Conservation (phyloP, 345 rosid genomes). For the Psidium guajava region DNA sequence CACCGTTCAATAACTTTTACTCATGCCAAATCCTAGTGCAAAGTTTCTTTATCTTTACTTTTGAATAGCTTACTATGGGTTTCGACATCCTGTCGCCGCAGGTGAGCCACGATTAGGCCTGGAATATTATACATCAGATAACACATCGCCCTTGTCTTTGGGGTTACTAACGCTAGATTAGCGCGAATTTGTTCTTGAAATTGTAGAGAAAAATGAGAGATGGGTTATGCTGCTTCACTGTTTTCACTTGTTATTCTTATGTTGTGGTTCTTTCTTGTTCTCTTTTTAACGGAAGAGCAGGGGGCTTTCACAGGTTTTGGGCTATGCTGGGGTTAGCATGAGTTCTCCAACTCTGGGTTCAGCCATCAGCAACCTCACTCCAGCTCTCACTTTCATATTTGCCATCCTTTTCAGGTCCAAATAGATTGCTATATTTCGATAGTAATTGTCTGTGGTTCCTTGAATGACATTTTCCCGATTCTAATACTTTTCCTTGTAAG, state of each 20-base stretch:
- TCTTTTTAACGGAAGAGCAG: not conserved
- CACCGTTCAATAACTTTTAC: not conserved
- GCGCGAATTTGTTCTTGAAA: not conserved
- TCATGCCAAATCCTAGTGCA: not conserved
- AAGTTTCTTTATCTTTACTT: not conserved
- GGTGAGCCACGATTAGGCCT: not conserved
- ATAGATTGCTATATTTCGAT: not conserved
- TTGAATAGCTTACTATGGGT: not conserved
- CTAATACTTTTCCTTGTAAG: not conserved
- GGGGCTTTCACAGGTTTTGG: not conserved
- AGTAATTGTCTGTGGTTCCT: not conserved
- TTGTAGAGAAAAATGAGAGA: not conserved
- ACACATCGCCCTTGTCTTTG: not conserved
- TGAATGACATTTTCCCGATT: not conserved
- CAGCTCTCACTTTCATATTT: conserved; percentile 2
- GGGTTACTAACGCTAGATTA: not conserved
- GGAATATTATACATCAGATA: not conserved
- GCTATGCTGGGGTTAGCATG: not conserved
- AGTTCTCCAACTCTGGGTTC: conserved; percentile 7
- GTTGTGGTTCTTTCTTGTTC: not conserved
- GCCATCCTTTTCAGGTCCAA: not conserved
- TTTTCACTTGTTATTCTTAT: not conserved
- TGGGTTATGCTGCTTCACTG: not conserved
- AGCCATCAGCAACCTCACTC: not conserved
- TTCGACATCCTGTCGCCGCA: not conserved